phyloP scores from a whole-genome alignment of 352 stramenopile species.

The Phytophthora citricola region DNA sequence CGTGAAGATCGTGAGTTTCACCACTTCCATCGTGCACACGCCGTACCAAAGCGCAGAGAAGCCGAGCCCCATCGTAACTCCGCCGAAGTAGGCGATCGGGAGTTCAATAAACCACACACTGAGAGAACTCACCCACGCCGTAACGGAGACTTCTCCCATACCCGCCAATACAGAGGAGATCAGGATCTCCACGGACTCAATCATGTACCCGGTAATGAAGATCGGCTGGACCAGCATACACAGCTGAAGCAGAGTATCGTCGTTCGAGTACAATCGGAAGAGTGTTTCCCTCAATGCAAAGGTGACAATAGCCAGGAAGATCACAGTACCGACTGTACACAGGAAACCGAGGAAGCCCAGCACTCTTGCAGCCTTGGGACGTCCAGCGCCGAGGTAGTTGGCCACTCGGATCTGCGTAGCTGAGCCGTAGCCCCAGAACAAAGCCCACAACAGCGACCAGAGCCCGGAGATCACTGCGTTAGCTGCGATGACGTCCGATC shows the following conservation, averaged over 20 bases:
- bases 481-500: slow-evolving; percentile 77
- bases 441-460: slow-evolving; percentile 73
- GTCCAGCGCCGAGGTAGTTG: slow-evolving; percentile 78
- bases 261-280: slow-evolving; percentile 70
- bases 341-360: slow-evolving; percentile 67
- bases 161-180: slow-evolving; percentile 51
- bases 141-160: slow-evolving; percentile 63
- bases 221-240: slow-evolving; percentile 65
- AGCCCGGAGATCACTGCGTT: slow-evolving; percentile 77
- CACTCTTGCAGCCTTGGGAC: slow-evolving; percentile 60
- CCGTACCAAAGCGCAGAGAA: slow-evolving; percentile 64
- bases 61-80: slow-evolving; percentile 49
- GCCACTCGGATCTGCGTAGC: slow-evolving; percentile 81
- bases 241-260: slow-evolving; percentile 52
- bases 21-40: slow-evolving; percentile 51
- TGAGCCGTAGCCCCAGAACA: slow-evolving; percentile 85
- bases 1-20: slow-evolving; percentile 54
- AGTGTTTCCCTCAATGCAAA: slow-evolving; percentile 51
- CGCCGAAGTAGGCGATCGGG: slow-evolving; percentile 61
- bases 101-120: slow-evolving; percentile 68
- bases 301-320: slow-evolving; percentile 55
- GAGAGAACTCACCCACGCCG: slow-evolving; percentile 59
- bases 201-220: slow-evolving; percentile 62
- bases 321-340: slow-evolving; percentile 61
- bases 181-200: slow-evolving; percentile 68